These are phyloP conservation scores for Alternaria sp. DNA, from an alignment of 2,329 filamentous ascomycete species.

Conservation along the genomic window DNA sequence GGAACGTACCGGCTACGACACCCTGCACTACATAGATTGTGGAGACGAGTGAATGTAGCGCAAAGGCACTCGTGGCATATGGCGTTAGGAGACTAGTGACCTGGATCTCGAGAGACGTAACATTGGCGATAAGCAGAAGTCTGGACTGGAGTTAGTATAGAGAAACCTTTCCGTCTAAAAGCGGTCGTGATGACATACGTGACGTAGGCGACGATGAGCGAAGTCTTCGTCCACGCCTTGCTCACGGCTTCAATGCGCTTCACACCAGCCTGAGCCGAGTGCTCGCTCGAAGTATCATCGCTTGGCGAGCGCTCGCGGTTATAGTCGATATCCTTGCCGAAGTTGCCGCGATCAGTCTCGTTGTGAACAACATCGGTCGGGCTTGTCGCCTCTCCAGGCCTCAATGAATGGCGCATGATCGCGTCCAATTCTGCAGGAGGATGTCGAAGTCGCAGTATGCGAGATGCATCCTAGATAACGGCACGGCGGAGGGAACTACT, in stretches of 20 bases:
- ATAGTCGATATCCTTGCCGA: slow-evolving; percentile 11
- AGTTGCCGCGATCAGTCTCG: slow-evolving; percentile 8
- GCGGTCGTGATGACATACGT: slow-evolving; percentile 29
- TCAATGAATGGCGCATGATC: slow-evolving; percentile 17
- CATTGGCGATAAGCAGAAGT: slow-evolving; percentile 65
- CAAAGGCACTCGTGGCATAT: slow-evolving; percentile 71
- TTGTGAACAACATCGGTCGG: background rate
- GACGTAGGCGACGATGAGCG: slow-evolving; percentile 56
- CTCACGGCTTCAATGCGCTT: slow-evolving; percentile 57
- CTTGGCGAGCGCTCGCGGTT: slow-evolving; percentile 1
- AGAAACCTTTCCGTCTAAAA: background rate
- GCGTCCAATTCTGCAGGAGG: background rate
- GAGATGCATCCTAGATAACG: background rate
- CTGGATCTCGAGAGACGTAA: slow-evolving; percentile 71
- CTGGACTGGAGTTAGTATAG: slow-evolving; percentile 25
- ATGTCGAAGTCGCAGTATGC: background rate
- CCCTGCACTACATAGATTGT: slow-evolving; percentile 69
- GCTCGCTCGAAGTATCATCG: slow-evolving; percentile 16
- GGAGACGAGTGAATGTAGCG: slow-evolving; percentile 68
- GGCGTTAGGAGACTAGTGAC: slow-evolving; percentile 66
- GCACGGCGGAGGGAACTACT: background rate
- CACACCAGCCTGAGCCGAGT: slow-evolving; percentile 53
- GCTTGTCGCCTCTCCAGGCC: slow-evolving; percentile 1
- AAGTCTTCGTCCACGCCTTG: slow-evolving; percentile 56
- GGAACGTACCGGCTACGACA: slow-evolving; percentile 57